A percentile compares a stretch with the other conserved stretches of the same genome.
These are phyloP conservation scores for Cyclotella kingstonii DNA, from an alignment of 108 stramenopile species.

Conservation along the genomic window DNA sequence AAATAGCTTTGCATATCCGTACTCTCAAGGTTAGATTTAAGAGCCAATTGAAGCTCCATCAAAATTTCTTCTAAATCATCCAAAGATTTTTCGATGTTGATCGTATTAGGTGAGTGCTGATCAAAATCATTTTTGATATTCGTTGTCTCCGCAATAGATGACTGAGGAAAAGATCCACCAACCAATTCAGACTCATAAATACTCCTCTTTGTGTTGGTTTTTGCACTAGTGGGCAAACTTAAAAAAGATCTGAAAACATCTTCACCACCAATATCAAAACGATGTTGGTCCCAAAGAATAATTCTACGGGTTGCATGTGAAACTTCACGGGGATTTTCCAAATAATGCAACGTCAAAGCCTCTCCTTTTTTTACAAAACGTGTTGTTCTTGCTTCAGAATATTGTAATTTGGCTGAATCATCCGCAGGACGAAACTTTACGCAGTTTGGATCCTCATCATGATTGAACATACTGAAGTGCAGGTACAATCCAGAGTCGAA, in stretches of 20 bases:
- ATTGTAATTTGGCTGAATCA: constrained; percentile 13
- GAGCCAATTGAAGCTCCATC: constrained; percentile 33
- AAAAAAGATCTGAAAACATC: constrained; percentile 11
- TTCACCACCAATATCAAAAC: constrained; percentile 76
- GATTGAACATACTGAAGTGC: constrained; percentile 83
- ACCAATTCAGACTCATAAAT: constrained; percentile 50
- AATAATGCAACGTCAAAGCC: constrained; percentile 71
- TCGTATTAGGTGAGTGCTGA: constrained; percentile 35
- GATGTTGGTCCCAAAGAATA: constrained; percentile 79
- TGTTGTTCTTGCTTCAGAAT: constrained; percentile 81
- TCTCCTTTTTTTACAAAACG: constrained; percentile 60
- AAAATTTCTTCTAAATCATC: constrained; percentile 60
- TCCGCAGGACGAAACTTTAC: constrained; percentile 60
- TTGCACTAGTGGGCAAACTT: not conserved
- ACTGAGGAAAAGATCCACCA: constrained; percentile 51
- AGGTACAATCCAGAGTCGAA: constrained; percentile 76
- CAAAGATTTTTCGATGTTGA: constrained; percentile 62
- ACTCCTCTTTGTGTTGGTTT: not conserved
- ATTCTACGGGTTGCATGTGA: constrained; percentile 64
- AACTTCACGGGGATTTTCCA: constrained; percentile 60
- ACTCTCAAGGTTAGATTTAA: constrained; percentile 5
- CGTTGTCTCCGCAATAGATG: constrained; percentile 22
- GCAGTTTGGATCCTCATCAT: constrained; percentile 73
- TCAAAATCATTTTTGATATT: not conserved
- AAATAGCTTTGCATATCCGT: constrained; percentile 13